phyloP scores from a whole-genome alignment of 805 yeast genomes.

The Kluyveromyces aestuarii region DNA sequence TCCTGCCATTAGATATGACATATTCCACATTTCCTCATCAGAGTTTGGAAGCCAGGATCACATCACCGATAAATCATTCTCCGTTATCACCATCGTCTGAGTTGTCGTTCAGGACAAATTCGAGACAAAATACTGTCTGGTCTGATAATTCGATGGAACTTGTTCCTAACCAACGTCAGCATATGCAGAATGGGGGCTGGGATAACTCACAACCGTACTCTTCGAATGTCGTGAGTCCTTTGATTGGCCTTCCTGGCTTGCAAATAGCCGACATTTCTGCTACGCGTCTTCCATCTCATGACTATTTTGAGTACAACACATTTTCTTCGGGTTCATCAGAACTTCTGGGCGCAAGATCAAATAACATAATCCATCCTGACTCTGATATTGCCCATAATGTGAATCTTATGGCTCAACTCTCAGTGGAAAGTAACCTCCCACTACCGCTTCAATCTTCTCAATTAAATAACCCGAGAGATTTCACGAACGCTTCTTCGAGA shows the following conservation, averaged over 20 bases:
- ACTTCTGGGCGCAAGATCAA: neutral
- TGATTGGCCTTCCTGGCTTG: neutral
- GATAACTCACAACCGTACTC: neutral
- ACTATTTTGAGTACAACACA: neutral
- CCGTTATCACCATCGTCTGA: slow-evolving; percentile 1
- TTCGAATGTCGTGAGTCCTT: neutral
- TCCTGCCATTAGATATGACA: neutral
- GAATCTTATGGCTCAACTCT: neutral
- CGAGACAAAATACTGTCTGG: slow-evolving; percentile 3
- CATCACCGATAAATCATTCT: neutral
- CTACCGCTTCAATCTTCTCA: slow-evolving; percentile 11
- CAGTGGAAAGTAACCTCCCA: slow-evolving; percentile 17
- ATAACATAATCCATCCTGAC: neutral
- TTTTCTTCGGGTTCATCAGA: slow-evolving; percentile 1
- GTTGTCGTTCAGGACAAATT: slow-evolving; percentile 2
- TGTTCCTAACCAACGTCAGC: neutral
- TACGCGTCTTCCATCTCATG: slow-evolving; percentile 1
- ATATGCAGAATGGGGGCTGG: neutral
- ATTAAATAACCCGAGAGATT: slow-evolving; percentile 22
- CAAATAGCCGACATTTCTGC: slow-evolving; percentile 1
- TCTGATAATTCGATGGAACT: neutral
- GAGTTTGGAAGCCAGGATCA: neutral
- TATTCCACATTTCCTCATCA: slow-evolving; percentile 1
- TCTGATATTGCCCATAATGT: neutral
- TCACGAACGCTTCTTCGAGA: slow-evolving; percentile 54